phyloP scores from a whole-genome alignment of 2,329 filamentous ascomycete species.

The Aureobasidium mangrovei region DNA sequence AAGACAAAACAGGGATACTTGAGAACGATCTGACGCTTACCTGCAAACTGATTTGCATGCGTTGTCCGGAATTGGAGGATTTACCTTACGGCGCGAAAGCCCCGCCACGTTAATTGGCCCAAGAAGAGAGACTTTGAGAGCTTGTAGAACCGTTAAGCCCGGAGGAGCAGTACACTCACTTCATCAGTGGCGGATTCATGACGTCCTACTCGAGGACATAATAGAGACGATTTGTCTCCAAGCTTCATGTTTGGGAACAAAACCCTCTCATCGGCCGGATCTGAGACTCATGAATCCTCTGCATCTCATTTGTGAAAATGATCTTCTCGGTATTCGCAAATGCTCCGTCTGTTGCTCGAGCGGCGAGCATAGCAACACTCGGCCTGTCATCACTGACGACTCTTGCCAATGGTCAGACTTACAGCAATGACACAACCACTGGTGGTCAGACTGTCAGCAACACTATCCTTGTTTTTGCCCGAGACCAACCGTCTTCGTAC shows the following conservation, averaged over 20 bases:
- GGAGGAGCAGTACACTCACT: not conserved
- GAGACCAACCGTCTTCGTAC: conserved; percentile 41
- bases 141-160: conserved; percentile 3
- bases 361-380: not conserved
- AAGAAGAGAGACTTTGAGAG: not conserved
- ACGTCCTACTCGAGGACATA: not conserved
- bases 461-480: conserved; percentile 50
- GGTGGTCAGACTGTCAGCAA: conserved; percentile 19
- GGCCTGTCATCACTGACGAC: not conserved
- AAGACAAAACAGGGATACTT: not conserved
- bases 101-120: not conserved
- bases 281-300: not conserved
- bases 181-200: not conserved
- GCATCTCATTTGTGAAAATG: not conserved
- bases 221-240: not conserved
- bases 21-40: not conserved
- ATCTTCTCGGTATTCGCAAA: not conserved
- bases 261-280: not conserved
- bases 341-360: not conserved
- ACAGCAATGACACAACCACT: not conserved
- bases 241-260: not conserved
- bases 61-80: not conserved
- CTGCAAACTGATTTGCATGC: not conserved
- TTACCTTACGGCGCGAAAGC: not conserved
- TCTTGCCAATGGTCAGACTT: not conserved